Base-by-base conservation (phyloP, 768 basidiomycete species). In the Xanthoconium purpureum region DNA sequence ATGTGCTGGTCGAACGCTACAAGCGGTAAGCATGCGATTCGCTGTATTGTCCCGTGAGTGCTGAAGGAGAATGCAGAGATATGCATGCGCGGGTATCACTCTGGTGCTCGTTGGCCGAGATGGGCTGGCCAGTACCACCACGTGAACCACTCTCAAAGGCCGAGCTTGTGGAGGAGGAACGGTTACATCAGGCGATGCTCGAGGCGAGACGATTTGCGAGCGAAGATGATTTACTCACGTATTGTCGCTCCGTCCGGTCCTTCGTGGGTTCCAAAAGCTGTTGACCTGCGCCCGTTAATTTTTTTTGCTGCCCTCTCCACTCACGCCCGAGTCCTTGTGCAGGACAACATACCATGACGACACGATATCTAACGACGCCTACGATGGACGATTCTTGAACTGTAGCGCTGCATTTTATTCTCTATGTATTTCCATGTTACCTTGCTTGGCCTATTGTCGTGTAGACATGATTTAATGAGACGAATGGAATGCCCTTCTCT, bases 111-210 rank as follows among this genome's bases (percentile, higher is more conserved):
- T 63, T 85, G 64, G 76, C 77, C 9, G 78, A 77, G 24, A 65
- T 86, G 24, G 84, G 84, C 33, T 88, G 83, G 82, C 62, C 73
- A 17, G 75, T 83, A 20, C 86, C 87, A 24, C 68, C 75, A 8
- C 78, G 83, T 50, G 86, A 87, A 50, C 81, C 84, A 10, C 70
- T 88, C 46, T 80, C 84, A 5, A 87, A 85, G 66, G 85, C 86
- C 17, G 87, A 88, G 66, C 73, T 86, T 6, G 80, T 86, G 35
- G 84, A 87, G 63, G 86, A 88, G 63, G 80, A 84, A 59, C 76
- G 86, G 35, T 70, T 84, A 39, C 79, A 84, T 57, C 80, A 80
- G 29, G 81, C 80, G 40, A 82, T 88, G 77, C 67, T 83, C 13
- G 80, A 85, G 59, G 84, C 84, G 36, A 77, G 81, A 54, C 77